Conservation (phyloP, 768 basidiomycete genomes). For the Termitomyces sp. region DNA sequence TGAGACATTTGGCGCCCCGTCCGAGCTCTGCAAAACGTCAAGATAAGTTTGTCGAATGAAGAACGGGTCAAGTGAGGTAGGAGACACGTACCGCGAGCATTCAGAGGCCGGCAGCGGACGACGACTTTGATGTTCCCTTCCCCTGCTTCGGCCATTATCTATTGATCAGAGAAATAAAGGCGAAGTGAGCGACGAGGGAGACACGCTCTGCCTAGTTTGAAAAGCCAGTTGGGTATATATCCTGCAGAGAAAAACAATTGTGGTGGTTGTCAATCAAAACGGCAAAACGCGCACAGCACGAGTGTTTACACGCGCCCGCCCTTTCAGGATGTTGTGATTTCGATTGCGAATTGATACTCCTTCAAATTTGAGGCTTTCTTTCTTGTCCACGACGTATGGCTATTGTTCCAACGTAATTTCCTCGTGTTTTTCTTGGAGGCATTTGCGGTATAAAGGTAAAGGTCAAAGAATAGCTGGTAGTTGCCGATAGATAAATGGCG, state of each 20-base stretch:
- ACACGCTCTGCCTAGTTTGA: slow-evolving; percentile 5
- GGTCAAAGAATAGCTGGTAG: background rate
- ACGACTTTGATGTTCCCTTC: slow-evolving; percentile 92
- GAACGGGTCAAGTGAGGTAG: background rate
- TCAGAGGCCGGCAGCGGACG: slow-evolving; percentile 94
- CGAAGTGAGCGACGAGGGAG: slow-evolving; percentile 1
- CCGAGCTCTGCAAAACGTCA: slow-evolving; percentile 61
- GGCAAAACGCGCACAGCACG: slow-evolving; percentile 5
- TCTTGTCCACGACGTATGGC: background rate
- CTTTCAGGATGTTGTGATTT: background rate
- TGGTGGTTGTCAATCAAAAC: slow-evolving; percentile 9
- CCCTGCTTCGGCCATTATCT: slow-evolving; percentile 60
- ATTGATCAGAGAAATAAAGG: background rate
- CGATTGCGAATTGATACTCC: background rate
- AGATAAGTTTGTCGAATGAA: background rate
- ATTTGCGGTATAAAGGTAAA: background rate
- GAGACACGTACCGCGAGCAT: slow-evolving; percentile 71
- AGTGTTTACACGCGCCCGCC: background rate
- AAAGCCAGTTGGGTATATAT: slow-evolving; percentile 8
- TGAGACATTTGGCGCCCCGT: slow-evolving; percentile 89
- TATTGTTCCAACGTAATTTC: background rate
- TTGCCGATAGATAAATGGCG: too few species aligned
- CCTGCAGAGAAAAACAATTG: slow-evolving; percentile 2
- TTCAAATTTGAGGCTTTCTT: background rate
- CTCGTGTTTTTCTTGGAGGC: background rate